Evolutionary conservation across 108 stramenopile species (phyloP).

Genomic region (Cyclotella choctawhatcheeana): DNA sequence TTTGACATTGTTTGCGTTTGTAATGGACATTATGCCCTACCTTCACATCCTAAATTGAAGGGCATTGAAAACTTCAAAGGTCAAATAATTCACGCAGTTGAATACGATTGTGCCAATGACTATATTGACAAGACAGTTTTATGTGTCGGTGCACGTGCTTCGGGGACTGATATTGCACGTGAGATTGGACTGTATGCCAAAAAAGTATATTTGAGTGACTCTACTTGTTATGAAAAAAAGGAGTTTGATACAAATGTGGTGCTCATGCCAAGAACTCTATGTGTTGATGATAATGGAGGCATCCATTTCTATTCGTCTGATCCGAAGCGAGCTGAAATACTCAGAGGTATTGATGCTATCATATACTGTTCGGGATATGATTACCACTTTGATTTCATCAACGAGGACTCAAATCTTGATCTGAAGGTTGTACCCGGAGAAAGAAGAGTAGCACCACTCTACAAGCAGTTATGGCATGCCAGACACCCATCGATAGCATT

Average conservation of each 20-base stretch:
- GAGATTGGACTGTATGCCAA: slow-evolving; percentile 76
- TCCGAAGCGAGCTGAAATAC: slow-evolving; percentile 21
- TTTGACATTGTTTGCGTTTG: slow-evolving; percentile 91
- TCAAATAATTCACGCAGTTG: slow-evolving; percentile 76
- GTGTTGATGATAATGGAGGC: slow-evolving; percentile 53
- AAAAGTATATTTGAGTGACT: slow-evolving; percentile 82
- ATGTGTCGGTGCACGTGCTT: slow-evolving; percentile 89
- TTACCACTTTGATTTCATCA: slow-evolving; percentile 86
- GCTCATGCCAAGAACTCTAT: slow-evolving; percentile 63
- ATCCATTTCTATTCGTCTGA: slow-evolving; percentile 54
- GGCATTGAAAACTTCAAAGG: slow-evolving; percentile 68
- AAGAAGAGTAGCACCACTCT: slow-evolving; percentile 77
- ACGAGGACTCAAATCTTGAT: slow-evolving; percentile 52
- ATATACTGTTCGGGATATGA: slow-evolving; percentile 92
- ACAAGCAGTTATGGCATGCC: slow-evolving; percentile 92
- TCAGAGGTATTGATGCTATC: slow-evolving; percentile 65
- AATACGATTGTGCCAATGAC: slow-evolving; percentile 79
- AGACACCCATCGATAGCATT: slow-evolving; percentile 77
- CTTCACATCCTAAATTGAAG: slow-evolving; percentile 60
- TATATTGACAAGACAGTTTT: slow-evolving; percentile 75
- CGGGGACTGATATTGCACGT: slow-evolving; percentile 88
- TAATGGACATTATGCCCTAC: slow-evolving; percentile 90
- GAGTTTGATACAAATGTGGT: slow-evolving; percentile 55
- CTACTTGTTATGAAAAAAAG: slow-evolving; percentile 46
- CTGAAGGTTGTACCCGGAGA: slow-evolving; percentile 49